Evolutionary conservation across 768 basidiomycete species (phyloP), one percentile per base, ranked within the genome.

Genomic region (Psilocybe subaeruginosa): DNA sequence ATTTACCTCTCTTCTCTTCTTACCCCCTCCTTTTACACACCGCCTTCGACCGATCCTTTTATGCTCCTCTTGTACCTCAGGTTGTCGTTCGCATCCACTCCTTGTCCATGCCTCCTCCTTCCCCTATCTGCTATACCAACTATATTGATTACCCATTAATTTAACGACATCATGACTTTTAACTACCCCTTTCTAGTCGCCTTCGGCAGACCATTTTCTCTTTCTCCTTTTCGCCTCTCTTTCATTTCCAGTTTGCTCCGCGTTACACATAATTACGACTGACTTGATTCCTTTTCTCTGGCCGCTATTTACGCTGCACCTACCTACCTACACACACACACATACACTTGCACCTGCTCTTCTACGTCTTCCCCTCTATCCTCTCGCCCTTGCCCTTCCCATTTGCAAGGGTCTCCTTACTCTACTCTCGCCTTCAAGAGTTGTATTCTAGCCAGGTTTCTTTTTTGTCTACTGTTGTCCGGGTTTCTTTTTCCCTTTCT

Each of bases 91-190:
- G 56, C 60, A 51, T 61, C 53, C 63, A 61, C 56, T 64, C 63
- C 30, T 60, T 51, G 16, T 57, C 31, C 12, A 31, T 23, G 12
- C 5, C 54, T 41, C 39, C 56, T 30, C 43, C 47, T 27, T 47
- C 43, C 37, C 37, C 19, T 58, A 49, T 48, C 7, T 51, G 41
- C 43, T 62, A 63, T 59, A 63, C 62, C 62, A 63, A 59, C 58
- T 48, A 41, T 63, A 62, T 62, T 62, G 61, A 62, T 62, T 58
- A 62, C 61, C 61, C 61, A 33, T 53, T 62, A 58, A 62, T 58
- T 58, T 62, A 48, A 62, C 61, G 61, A 62, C 56, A 58, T 58
- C 46, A 58, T 62, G 61, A 62, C 51, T 30, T 53, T 53, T 53
- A 53, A 53, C 51, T 17, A 35, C 8, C 17, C 16, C 29, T 53